Evolutionary conservation across 2,329 filamentous ascomycete species (phyloP), one percentile per base, ranked within the genome.

Genomic region (Fragosphaeria purpurea): DNA sequence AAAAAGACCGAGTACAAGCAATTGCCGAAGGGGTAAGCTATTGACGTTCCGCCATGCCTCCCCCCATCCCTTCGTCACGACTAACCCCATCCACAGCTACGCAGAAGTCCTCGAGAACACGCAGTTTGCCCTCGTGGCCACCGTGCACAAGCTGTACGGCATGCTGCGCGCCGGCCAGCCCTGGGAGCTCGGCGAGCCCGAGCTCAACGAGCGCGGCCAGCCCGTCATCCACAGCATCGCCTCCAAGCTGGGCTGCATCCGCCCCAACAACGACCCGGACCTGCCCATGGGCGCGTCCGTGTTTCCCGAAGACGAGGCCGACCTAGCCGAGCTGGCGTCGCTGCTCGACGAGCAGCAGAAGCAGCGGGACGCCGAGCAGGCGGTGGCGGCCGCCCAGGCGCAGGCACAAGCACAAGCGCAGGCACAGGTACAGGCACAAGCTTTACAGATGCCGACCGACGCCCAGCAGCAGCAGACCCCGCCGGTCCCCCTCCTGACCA

Each of bases 1-100:
- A 83, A 82, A 61, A 83, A 83, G 75, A 79, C 78, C n/a, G 79
- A 83, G 59, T 83, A 80, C 63, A 83, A 83, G 68, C 79, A 83
- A 64, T 63, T 83, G 44, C 79, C 80, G 9, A 67, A 75, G 69
- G 79, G 79, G 73, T 82, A 71, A 52, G 74, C 62, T 12, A 33
- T 12, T 12, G 7, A 8, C 12, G 42, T 13, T 9, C 30, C 7
- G 42, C 22, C 22, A 22, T 22, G 3, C 22, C 22, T 22, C 22
- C 22, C 22, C 22, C 22, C 12, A 46, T 33, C 38, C 11, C 12
- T 41, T 30, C 13, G 10, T 2, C 35, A 4, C 30, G 6, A 22
- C 34, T 34, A 43, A 37, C 50, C 35, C 11, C 11, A 3, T 11
- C 7, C 11, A 9, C 56, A 80, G 77, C 50, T 82, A 83, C 57